Conservation (phyloP, 2,329 filamentous ascomycete genomes). For the Cercospora sp. region DNA sequence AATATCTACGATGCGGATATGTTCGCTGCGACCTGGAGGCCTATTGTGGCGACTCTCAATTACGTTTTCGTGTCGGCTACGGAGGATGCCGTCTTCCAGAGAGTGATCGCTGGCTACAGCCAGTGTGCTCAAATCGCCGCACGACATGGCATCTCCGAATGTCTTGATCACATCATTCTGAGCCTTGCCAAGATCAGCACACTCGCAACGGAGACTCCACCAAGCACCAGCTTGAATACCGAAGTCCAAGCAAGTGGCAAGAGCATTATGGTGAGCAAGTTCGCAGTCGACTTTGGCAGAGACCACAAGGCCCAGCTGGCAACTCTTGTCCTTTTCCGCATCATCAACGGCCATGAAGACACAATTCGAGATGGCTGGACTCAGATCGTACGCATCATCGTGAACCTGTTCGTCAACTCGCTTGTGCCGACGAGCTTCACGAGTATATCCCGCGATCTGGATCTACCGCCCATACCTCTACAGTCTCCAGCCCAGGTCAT, state of each 20-base stretch:
- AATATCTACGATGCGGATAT: slow-evolving; percentile 97
- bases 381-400: slow-evolving; percentile 84
- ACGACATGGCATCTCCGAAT: slow-evolving; percentile 78
- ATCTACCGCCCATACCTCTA: slow-evolving; percentile 79
- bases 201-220: slow-evolving; percentile 70
- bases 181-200: slow-evolving; percentile 90
- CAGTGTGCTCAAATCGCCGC: slow-evolving; percentile 93
- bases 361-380: slow-evolving; percentile 77
- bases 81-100: slow-evolving; percentile 90
- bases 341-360: slow-evolving; percentile 80
- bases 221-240: slow-evolving; percentile 87
- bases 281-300: slow-evolving; percentile 91
- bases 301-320: slow-evolving; percentile 93
- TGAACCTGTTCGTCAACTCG: slow-evolving; percentile 95
- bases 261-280: slow-evolving; percentile 97
- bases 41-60: slow-evolving; percentile 88
- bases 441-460: slow-evolving; percentile 63
- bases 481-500: slow-evolving; percentile 91
- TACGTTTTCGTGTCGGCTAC: slow-evolving; percentile 99
- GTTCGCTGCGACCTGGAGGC: slow-evolving; percentile 94
- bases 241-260: slow-evolving; percentile 85
- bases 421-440: slow-evolving; percentile 79
- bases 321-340: slow-evolving; percentile 90
- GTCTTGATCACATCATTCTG: slow-evolving; percentile 88
- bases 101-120: slow-evolving; percentile 91